Evolutionary conservation across 352 stramenopile species (phyloP), one percentile per base, ranked within the genome.

Genomic region (Blastocystis sp.): DNA sequence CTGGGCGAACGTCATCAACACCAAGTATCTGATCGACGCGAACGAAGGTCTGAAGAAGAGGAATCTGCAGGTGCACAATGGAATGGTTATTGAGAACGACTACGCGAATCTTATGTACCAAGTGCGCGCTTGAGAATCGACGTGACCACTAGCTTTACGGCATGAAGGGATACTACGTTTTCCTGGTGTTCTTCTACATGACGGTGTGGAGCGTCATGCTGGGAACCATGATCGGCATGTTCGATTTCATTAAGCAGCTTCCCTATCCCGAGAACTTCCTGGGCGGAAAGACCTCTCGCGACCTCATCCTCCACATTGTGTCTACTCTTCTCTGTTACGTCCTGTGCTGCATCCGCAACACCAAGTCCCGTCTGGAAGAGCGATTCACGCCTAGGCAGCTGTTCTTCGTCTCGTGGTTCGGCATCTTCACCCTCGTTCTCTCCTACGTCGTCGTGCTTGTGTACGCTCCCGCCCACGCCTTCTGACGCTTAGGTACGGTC

Each of bases 101-200:
- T 84, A 84, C 48, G 74, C 74, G 21, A 84, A 84, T 48, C 24
- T 84, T 28, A 84, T 84, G 74, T 84, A 84, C 34, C 74, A 84
- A 17, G 74, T 84, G 0, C 2, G 38, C 66, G 28, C 11, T 68
- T 24, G 0, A 28, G 17, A 57, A 57, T 54, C 34, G 21, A 14
- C 7, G 3, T 70, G 9, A 68, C 42, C 34, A 54, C 19, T 84
- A 84, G 74, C 43, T 84, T 11, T 84, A 68, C n/a, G 74, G 74
- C 17, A 84, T 57, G 61, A 57, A 34, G 2, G 74, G 74, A 6
- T 84, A 84, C 60, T 84, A 84, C 60, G 28, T 84, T 7, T 84
- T 70, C 40, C 45, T 84, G 19, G 24, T 68, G n/a, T 70, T 84
- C 38, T 84, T 70, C 24, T 84, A 68, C 61, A 52, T 84, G 52